Percentiles rank a stretch among this genome's conserved stretches.
phyloP scores from a whole-genome alignment of 352 stramenopile genomes.

The Pythium pyrilobum region DNA sequence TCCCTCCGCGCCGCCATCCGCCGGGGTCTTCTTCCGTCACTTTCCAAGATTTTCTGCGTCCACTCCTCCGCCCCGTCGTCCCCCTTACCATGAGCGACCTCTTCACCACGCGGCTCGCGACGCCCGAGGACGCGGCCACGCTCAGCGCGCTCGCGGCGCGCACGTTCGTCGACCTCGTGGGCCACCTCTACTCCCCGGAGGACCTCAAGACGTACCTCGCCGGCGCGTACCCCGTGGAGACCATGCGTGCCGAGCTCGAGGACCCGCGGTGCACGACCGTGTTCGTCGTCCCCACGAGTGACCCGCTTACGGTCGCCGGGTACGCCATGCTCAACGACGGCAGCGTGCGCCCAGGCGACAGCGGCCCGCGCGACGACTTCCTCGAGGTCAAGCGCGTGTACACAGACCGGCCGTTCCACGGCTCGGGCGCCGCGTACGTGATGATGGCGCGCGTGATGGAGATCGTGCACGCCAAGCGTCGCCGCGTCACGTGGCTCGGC shows the following conservation, averaged over 20 bases:
- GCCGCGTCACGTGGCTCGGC: constrained; percentile 25
- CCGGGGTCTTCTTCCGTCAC: no score
- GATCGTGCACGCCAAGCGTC: constrained; percentile 15
- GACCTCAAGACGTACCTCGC: constrained; percentile 16
- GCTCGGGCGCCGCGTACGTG: constrained; percentile 19
- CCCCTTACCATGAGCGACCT: background rate
- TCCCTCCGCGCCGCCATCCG: no score
- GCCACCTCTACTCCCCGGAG: constrained; percentile 15
- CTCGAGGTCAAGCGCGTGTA: constrained; percentile 33
- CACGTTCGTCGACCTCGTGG: constrained; percentile 25
- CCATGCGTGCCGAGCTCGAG: constrained; percentile 19
- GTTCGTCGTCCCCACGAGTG: constrained; percentile 16
- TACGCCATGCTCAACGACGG: constrained; percentile 23
- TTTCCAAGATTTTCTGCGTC: no score
- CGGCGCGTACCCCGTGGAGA: constrained; percentile 15
- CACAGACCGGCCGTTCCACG: constrained; percentile 24
- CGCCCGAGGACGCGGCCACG: constrained; percentile 11
- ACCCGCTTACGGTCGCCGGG: constrained; percentile 5
- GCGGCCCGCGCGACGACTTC: constrained; percentile 9
- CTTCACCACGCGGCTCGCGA: constrained; percentile 13
- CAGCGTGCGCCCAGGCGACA: constrained; percentile 22
- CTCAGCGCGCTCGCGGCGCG: constrained; percentile 22
- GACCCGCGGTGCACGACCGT: constrained; percentile 18
- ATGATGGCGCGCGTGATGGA: constrained; percentile 25
- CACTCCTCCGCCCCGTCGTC: no score